Evolutionary conservation across 345 rosid genomes (phyloP), one percentile per base, ranked within the genome.

Genomic region (Aurinia saxatilis): DNA sequence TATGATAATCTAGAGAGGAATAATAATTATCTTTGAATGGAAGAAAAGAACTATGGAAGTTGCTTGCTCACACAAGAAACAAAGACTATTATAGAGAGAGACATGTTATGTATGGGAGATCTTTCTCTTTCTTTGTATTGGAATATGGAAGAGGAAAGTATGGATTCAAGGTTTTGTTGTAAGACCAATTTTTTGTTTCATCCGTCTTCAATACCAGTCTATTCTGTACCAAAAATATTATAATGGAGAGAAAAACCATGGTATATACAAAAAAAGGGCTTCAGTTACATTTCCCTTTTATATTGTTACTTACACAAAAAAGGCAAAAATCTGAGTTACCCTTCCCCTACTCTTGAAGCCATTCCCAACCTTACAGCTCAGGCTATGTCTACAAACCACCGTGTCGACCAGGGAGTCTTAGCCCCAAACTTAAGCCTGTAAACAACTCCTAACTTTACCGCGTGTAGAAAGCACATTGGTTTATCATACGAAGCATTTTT

Each of bases 381-480:
- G 48, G 73, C 41, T 12, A 45, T 7, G 39, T 46, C 38, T 46
- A 13, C 45, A 25, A 41, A 21, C 59, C 44, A 44, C 55, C 23
- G 34, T 47, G 38, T 50, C 39, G 7, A 41, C 8, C 54, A 23
- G 52, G 60, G 23, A 21, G 2, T 4, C 25, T 16, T 59, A 11
- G 38, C 66, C 60, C 55, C 63, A 60, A 45, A 36, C 9, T n/a
- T 8, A 37, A 34, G 63, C 56, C 74, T 63, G 11, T 44, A 35
- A 10, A 35, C 27, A 10, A 59, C 64, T 38, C 64, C 38, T 47
- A 27, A 37, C 48, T 25, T 29, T 14, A 14, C 48, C 57, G 48
- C 41, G 48, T 52, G 25, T 52, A 5, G 37, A 48, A 12, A 31
- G 4, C 41, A 16, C 5, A 27, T 31, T 33, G 55, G n/a, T 45